These are phyloP conservation scores for Auricularia sp. DNA, from an alignment of 768 basidiomycete genomes.

Conservation along the genomic window DNA sequence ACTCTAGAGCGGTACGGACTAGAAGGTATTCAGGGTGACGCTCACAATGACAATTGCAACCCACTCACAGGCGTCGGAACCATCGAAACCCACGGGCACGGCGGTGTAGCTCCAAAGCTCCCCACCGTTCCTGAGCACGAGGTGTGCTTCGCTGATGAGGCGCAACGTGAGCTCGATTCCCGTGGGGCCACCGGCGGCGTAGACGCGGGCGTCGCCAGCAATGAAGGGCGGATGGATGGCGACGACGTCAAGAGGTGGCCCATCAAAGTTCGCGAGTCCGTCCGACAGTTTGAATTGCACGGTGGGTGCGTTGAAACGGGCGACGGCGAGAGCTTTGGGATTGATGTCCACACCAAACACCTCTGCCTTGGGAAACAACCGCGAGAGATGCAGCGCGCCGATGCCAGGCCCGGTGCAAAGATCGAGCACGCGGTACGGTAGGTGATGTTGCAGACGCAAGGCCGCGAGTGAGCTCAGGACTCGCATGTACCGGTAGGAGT, in stretches of 20 bases:
- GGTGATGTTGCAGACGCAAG: neutral
- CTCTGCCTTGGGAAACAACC: neutral
- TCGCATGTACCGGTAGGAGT: conserved; percentile 5
- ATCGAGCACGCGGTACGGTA: neutral
- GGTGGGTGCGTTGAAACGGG: neutral
- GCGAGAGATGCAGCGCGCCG: conserved; percentile 1
- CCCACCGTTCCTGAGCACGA: neutral
- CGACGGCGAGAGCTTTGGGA: conserved; percentile 3
- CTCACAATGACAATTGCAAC: neutral
- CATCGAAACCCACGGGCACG: neutral
- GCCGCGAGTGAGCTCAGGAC: neutral
- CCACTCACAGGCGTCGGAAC: neutral
- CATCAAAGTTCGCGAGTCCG: neutral
- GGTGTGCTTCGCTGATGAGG: neutral
- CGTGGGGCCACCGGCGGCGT: neutral
- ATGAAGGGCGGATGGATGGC: conserved; percentile 7
- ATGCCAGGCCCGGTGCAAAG: conserved; percentile 3
- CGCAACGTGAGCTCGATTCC: conserved; percentile 3
- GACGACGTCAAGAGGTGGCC: conserved; percentile 2
- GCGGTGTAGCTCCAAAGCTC: conserved; percentile 3
- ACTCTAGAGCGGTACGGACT: neutral
- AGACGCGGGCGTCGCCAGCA: conserved; percentile 1
- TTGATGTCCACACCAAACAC: conserved; percentile 3
- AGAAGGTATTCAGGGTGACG: neutral
- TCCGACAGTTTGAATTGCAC: neutral